Percentiles rank a stretch among this genome's conserved stretches.
Conservation (phyloP, 2,329 filamentous ascomycete species). For the Stemphylium lycopersici region DNA sequence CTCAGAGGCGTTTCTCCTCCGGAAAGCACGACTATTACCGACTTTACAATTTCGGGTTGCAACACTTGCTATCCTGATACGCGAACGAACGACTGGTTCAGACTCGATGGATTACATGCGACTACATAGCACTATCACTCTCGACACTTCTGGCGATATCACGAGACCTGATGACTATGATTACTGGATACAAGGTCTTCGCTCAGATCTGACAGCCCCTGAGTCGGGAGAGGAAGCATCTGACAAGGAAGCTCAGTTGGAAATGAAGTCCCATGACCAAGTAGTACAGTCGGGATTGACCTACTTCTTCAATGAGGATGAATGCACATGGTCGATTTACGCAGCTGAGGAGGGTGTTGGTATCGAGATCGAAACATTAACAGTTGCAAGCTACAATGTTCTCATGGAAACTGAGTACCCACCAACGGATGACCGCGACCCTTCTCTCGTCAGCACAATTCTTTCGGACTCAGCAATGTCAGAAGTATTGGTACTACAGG, state of each 20-base stretch:
- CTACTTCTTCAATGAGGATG: conserved; percentile 35
- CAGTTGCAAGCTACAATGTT: conserved; percentile 54
- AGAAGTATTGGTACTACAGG: conserved; percentile 60
- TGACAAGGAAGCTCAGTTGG: neutral
- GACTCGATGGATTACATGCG: conserved; percentile 58
- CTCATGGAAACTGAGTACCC: conserved; percentile 50
- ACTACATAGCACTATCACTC: conserved; percentile 60
- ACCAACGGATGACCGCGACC: conserved; percentile 46
- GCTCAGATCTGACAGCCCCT: neutral
- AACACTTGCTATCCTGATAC: conserved; percentile 60
- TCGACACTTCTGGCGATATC: conserved; percentile 8
- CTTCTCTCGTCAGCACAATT: conserved; percentile 45
- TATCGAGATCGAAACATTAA: conserved; percentile 24
- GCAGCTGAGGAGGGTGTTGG: neutral
- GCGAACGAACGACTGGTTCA: conserved; percentile 49
- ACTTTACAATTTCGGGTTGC: conserved; percentile 56
- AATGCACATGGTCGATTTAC: conserved; percentile 30
- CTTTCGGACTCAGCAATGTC: conserved; percentile 41
- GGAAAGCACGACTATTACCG: conserved; percentile 60
- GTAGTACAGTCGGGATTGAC: conserved; percentile 35
- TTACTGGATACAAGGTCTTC: conserved; percentile 19
- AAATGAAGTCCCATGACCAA: conserved; percentile 10
- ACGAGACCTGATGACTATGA: conserved; percentile 10
- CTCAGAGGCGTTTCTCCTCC: conserved; percentile 58
- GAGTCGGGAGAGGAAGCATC: conserved; percentile 5